These are phyloP conservation scores for Fraxinus sp. DNA, from an alignment of 305 asterid genomes.

Conservation along the genomic window DNA sequence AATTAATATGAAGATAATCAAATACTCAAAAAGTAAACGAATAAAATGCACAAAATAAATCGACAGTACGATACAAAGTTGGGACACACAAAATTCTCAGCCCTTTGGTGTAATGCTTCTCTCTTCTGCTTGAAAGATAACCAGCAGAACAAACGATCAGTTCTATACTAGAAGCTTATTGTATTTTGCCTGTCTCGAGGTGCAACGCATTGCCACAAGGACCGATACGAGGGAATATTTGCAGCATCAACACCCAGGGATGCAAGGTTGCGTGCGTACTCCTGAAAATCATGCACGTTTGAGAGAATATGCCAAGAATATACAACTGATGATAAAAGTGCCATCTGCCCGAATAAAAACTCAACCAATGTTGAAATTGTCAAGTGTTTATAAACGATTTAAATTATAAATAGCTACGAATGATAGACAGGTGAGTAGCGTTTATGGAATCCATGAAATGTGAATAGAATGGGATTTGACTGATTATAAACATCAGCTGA, in stretches of 20 bases:
- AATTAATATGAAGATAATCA: not conserved
- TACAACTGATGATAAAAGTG: not conserved
- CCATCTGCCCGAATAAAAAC: not conserved
- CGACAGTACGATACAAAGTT: not conserved
- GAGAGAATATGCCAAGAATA: not conserved
- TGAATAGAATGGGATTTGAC: not conserved
- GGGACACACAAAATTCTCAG: conserved; percentile 29
- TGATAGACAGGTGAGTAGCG: not conserved
- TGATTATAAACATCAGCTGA: not conserved
- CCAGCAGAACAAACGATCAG: conserved; percentile 5
- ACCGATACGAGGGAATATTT: conserved; percentile 63
- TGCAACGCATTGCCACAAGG: conserved; percentile 90
- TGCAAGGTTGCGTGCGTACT: conserved; percentile 80
- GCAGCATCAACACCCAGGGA: conserved; percentile 69
- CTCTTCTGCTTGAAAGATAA: conserved; percentile 7
- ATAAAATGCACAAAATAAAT: conserved; percentile 4
- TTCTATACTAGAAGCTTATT: conserved; percentile 47
- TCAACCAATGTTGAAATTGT: not conserved
- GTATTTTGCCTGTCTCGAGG: conserved; percentile 69
- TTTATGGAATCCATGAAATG: not conserved
- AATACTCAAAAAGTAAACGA: not conserved
- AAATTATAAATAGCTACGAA: not conserved
- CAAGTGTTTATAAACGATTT: not conserved
- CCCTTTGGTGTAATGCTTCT: conserved; percentile 14
- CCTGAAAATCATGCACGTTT: conserved; percentile 47